These are phyloP conservation scores for Neurospora sp. DNA, from an alignment of 495 filamentous ascomycete species.

Conservation along the genomic window DNA sequence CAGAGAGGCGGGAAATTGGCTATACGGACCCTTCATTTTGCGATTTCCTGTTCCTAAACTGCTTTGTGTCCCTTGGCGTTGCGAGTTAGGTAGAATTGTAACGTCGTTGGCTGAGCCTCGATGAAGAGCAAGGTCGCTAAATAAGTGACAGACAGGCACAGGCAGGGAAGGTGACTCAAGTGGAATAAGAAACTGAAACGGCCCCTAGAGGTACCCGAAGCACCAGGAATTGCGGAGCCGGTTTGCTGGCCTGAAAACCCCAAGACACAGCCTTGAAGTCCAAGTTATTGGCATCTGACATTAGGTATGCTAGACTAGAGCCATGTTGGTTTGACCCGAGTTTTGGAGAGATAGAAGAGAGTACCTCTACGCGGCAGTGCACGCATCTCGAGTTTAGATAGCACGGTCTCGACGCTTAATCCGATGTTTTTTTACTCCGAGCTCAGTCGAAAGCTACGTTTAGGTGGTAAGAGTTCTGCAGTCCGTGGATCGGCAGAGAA, in stretches of 20 bases:
- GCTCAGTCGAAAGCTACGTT: not conserved
- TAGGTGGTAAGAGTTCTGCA: not conserved
- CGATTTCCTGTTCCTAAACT: not conserved
- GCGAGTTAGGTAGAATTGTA: not conserved
- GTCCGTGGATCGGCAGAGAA: not conserved
- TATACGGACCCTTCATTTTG: constrained; percentile 21
- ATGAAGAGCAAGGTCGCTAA: not conserved
- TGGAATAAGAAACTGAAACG: not conserved
- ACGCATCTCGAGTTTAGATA: not conserved
- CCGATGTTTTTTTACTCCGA: not conserved
- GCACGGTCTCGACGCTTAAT: not conserved
- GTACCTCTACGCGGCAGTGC: not conserved
- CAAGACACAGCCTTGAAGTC: not conserved
- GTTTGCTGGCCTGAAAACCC: not conserved
- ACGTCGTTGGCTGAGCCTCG: not conserved
- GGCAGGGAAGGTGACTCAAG: not conserved
- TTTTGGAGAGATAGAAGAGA: not conserved
- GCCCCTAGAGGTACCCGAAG: not conserved
- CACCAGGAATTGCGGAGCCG: not conserved
- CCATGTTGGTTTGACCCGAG: not conserved
- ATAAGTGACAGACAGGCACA: not conserved
- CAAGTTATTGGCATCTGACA: not conserved
- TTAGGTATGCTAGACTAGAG: not conserved
- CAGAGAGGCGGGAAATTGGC: not conserved
- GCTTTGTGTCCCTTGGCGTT: not conserved